A percentile compares a stretch with the other conserved stretches of the same genome.
These are phyloP conservation scores for Pseudocohnilembus persalinus DNA, from an alignment of 169 alveolate species.

Conservation along the genomic window DNA sequence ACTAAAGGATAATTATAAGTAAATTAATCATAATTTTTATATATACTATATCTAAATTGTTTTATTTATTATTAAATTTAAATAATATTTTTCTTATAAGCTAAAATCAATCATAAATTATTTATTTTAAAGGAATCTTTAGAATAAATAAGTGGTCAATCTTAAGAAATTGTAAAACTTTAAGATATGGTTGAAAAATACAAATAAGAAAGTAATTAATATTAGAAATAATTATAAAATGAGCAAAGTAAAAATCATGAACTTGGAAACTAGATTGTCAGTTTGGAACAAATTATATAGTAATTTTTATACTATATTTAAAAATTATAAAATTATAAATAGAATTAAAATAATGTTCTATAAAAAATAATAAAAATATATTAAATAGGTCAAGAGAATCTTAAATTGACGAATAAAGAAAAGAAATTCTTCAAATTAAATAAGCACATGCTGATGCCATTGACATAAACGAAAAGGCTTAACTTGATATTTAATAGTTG, in stretches of 20 bases:
- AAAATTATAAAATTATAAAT: too few relatives aligned
- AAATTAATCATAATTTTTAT: not conserved
- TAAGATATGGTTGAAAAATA: conserved; percentile 26
- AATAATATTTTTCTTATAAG: conserved; percentile 24
- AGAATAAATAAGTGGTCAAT: conserved; percentile 11
- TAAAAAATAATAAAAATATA: not conserved
- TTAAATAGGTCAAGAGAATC: conserved; percentile 9
- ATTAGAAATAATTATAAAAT: conserved; percentile 21
- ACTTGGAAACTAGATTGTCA: not conserved
- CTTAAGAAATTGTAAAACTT: conserved; percentile 34
- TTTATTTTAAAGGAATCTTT: conserved; percentile 31
- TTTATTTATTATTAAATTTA: not conserved
- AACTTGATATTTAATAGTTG: conserved; percentile 8
- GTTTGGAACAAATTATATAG: conserved; percentile 9
- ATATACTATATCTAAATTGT: not conserved
- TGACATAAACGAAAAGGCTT: not conserved
- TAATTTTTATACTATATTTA: not conserved
- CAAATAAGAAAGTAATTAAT: conserved; percentile 22
- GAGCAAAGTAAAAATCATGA: conserved; percentile 19
- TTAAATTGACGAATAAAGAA: conserved; percentile 8
- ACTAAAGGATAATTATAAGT: not conserved
- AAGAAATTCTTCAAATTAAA: conserved; percentile 11
- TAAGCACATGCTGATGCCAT: conserved; percentile 1
- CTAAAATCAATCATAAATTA: conserved; percentile 28
- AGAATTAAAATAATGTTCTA: not conserved